Percentiles rank a stretch among this genome's conserved stretches.
Evolutionary conservation across 495 filamentous ascomycete genomes (phyloP).

Genomic region (Daldinia bambusicola): DNA sequence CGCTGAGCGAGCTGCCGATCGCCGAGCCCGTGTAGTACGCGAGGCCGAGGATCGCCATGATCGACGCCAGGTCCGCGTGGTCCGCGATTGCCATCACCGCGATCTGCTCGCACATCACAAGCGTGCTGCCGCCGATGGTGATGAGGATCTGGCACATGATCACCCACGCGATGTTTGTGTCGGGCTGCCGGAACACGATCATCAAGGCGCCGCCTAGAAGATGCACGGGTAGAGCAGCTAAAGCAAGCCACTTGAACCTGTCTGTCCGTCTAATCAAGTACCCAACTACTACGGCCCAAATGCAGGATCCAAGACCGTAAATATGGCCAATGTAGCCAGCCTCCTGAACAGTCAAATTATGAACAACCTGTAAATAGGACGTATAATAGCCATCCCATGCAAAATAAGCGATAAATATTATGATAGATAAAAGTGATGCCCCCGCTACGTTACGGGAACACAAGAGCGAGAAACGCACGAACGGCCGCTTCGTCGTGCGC

Average conservation of each 20-base stretch:
- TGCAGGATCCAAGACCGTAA: constrained; percentile 75
- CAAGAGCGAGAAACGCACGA: constrained; percentile 70
- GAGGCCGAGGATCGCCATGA: constrained; percentile 63
- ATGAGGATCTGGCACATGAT: constrained; percentile 76
- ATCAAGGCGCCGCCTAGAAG: constrained; percentile 75
- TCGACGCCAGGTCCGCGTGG: constrained; percentile 65
- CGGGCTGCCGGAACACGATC: constrained; percentile 74
- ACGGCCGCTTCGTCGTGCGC: constrained; percentile 63
- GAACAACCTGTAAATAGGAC: constrained; percentile 78
- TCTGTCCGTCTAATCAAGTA: constrained; percentile 65
- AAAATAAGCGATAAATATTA: constrained; percentile 71
- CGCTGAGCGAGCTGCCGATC: constrained; percentile 62
- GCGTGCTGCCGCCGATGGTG: constrained; percentile 69
- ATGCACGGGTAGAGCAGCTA: constrained; percentile 71
- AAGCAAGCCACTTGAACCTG: constrained; percentile 69
- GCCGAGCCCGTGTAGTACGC: constrained; percentile 63
- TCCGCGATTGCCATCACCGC: constrained; percentile 63
- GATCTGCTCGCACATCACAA: constrained; percentile 66
- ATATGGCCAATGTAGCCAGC: constrained; percentile 73
- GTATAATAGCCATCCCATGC: constrained; percentile 75
- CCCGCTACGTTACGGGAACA: constrained; percentile 72
- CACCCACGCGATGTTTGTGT: constrained; percentile 66
- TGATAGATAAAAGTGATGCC: constrained; percentile 65
- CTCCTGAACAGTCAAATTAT: constrained; percentile 63
- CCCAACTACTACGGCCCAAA: constrained; percentile 68